Evolutionary conservation across 164 flowering plant species (phyloP).

Genomic region (Taxillus chinensis): DNA sequence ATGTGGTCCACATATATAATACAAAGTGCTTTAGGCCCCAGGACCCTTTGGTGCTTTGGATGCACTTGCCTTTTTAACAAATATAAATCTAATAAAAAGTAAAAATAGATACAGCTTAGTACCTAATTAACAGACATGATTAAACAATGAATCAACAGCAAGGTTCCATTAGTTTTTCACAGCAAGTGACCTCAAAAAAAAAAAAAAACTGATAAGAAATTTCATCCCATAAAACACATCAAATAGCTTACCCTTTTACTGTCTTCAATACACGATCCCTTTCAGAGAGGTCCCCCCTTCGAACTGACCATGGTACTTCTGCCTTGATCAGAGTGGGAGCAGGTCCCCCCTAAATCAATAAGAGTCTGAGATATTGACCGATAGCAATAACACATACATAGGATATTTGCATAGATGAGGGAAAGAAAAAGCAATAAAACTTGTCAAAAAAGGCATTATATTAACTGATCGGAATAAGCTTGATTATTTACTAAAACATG

Average conservation of each 20-base stretch:
- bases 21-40: too few species aligned
- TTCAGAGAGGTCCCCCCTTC: conserved; percentile 64
- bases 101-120: too few species aligned
- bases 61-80: too few species aligned
- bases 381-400: too few species aligned
- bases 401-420: too few species aligned
- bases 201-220: neutral
- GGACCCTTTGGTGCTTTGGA: too few species aligned
- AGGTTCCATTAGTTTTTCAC: neutral
- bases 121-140: neutral
- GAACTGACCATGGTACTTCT: conserved; percentile 83
- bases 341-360: conserved; percentile 43
- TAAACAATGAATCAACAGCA: neutral
- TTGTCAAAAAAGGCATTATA: too few species aligned
- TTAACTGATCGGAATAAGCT: too few species aligned
- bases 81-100: too few species aligned
- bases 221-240: neutral
- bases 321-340: conserved; percentile 64
- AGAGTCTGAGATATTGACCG: neutral
- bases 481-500: too few species aligned
- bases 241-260: conserved; percentile 72
- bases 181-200: neutral
- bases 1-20: too few species aligned
- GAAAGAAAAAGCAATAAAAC: too few species aligned
- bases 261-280: conserved; percentile 79